phyloP scores from a whole-genome alignment of 1,139 yeast genomes.

The Fermentozyma sake region DNA sequence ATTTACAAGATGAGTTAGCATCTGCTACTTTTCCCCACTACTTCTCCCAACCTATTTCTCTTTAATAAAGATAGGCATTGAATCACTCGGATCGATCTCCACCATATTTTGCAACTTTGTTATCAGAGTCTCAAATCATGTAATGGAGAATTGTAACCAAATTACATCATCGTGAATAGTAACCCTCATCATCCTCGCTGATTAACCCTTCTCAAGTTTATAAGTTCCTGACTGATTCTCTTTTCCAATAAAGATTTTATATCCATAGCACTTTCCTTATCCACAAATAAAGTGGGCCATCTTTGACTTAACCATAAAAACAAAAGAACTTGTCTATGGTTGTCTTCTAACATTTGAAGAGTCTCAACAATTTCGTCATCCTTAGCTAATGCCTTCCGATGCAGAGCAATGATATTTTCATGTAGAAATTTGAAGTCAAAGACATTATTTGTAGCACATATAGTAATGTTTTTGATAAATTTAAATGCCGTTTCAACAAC shows the following conservation, averaged over 20 bases:
- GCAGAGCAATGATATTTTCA: constrained; percentile 19
- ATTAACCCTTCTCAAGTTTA: constrained; percentile 29
- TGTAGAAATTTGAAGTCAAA: constrained; percentile 42
- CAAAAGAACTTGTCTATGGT: constrained; percentile 65
- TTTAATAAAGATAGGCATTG: no score
- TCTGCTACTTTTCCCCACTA: no score
- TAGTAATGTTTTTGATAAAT: constrained; percentile 35
- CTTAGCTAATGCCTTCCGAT: constrained; percentile 18
- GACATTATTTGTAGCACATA: constrained; percentile 35
- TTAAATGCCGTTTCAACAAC: constrained; percentile 24
- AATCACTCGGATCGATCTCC: no score
- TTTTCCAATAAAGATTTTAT: constrained; percentile 62
- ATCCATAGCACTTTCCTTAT: constrained; percentile 68
- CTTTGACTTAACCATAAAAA: constrained; percentile 86
- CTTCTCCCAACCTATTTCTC: no score
- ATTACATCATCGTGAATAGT: no score
- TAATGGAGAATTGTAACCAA: no score
- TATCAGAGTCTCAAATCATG: no score
- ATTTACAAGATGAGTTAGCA: no score
- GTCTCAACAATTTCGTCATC: constrained; percentile 24
- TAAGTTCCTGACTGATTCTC: constrained; percentile 59
- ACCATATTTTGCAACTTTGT: no score
- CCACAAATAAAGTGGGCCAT: constrained; percentile 78
- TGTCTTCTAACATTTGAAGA: constrained; percentile 55
- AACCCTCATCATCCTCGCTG: constrained; percentile 4